Percentiles rank a stretch among this genome's conserved stretches.
Conservation (phyloP, 2,329 filamentous ascomycete genomes). For the Apiospora arundinis region DNA sequence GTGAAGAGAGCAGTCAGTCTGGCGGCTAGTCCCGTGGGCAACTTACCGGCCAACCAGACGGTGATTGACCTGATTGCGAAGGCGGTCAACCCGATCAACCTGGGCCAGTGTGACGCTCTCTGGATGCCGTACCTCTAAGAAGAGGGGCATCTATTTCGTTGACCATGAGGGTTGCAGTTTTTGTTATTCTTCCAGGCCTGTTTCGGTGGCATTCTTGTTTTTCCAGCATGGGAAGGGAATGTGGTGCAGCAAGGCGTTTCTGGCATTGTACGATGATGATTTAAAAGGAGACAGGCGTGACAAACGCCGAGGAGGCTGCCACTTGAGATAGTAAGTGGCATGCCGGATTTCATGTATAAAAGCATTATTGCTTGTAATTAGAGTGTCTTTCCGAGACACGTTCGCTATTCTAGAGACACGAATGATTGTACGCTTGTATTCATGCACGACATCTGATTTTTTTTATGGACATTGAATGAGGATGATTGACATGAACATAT, state of each 20-base stretch:
- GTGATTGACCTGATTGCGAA: conserved; percentile 93
- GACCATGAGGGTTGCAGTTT: not conserved
- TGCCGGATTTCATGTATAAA: not conserved
- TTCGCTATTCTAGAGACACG: conserved; percentile 12
- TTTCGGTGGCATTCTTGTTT: not conserved
- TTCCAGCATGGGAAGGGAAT: not conserved
- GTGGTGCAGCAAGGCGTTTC: conserved; percentile 6
- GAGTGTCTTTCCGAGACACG: not conserved
- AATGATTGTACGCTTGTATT: not conserved
- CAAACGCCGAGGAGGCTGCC: not conserved
- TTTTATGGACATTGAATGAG: not conserved
- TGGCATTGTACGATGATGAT: conserved; percentile 12
- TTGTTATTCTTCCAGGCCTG: not conserved
- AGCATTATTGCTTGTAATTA: not conserved
- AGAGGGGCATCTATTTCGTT: not conserved
- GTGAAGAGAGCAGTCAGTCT: conserved; percentile 89
- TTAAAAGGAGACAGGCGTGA: not conserved
- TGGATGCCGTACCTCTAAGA: conserved; percentile 95
- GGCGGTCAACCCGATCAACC: conserved; percentile 88
- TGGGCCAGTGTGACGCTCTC: conserved; percentile 87
- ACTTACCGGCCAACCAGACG: conserved; percentile 93
- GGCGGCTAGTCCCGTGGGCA: conserved; percentile 77
- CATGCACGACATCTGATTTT: not conserved
- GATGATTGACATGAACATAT: not conserved
- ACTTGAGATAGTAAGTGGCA: not conserved